Base-by-base conservation (phyloP, 306 rosid genomes). In the Nissolia schottii region DNA sequence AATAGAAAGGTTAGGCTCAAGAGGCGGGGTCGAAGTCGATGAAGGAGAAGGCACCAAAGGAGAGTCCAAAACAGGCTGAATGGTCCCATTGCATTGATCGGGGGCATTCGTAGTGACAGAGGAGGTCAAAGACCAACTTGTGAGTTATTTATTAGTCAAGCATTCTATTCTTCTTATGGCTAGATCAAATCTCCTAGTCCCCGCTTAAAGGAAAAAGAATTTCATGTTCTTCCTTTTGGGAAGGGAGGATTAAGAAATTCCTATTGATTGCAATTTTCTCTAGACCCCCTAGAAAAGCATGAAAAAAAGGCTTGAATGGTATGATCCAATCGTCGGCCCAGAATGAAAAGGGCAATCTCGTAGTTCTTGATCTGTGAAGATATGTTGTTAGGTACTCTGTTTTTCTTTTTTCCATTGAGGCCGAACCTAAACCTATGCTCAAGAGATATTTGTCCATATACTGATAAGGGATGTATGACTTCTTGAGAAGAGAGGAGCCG, bases 231-330 rank as follows among this genome's bases (percentile, higher is more conserved):
- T 46, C 29, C 40, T 6, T 23, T 50, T 10, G n/a, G 6, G n/a
- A 22, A 53, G 35, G 15, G 19, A 71, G 31, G 20, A 46, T 22
- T 18, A 24, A 5, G 5, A 76, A 57, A 64, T 48, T 41, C 64
- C 57, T 23, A 65, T 18, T 46, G 2, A 50, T 46, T 15, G 25
- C 43, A 73, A 32, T 59, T 58, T 27, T 79, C 75, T 66, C 14
- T 2, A 43, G 9, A 18, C 16, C 29, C 73, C 38, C 19, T 1
- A 6, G 23, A 76, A 76, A 67, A 43, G 7, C 46, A 56, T n/a
- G 20, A 32, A 27, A 23, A 19, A 50, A 20, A 6, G 19, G 32
- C 19, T 27, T 5, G 6, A 48, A 45, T 43, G 19, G 7, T 43
- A 43, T 12, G 19, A 43, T 43, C 19, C 20, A 1, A 7, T 0